Conservation (phyloP, 768 basidiomycete species). For the Naganishia onofrii region DNA sequence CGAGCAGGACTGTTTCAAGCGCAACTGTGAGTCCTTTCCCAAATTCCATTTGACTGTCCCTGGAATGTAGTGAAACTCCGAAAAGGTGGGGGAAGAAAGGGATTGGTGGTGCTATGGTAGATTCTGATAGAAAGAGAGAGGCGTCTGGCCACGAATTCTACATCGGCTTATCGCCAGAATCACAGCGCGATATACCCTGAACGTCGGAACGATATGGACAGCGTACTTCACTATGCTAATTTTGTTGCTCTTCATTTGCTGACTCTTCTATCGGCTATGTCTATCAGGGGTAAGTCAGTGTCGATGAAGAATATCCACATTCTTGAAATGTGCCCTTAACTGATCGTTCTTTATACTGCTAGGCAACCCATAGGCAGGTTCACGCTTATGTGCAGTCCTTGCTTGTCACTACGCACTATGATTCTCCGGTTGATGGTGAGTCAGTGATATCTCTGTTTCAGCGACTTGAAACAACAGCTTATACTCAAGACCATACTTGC, state of each 20-base stretch:
- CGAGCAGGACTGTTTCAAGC: slow-evolving; percentile 93
- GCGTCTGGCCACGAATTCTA: background rate
- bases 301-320: background rate
- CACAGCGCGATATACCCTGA: background rate
- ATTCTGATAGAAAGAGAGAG: background rate
- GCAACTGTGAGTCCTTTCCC: slow-evolving; percentile 66
- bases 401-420: slow-evolving; percentile 11
- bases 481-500: background rate
- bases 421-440: slow-evolving; percentile 61
- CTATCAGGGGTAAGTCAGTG: slow-evolving; percentile 41
- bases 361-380: slow-evolving; percentile 45
- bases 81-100: background rate
- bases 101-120: background rate
- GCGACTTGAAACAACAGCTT: background rate
- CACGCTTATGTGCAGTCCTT: slow-evolving; percentile 45
- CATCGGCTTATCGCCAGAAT: background rate
- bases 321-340: background rate
- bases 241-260: background rate
- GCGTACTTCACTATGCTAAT: background rate
- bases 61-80: background rate
- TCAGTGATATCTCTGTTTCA: slow-evolving; percentile 39
- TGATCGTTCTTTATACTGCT: background rate
- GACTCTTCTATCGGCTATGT: background rate
- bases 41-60: background rate
- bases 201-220: background rate